phyloP scores from a whole-genome alignment of 2,329 filamentous ascomycete genomes.

The Apiospora koreana region DNA sequence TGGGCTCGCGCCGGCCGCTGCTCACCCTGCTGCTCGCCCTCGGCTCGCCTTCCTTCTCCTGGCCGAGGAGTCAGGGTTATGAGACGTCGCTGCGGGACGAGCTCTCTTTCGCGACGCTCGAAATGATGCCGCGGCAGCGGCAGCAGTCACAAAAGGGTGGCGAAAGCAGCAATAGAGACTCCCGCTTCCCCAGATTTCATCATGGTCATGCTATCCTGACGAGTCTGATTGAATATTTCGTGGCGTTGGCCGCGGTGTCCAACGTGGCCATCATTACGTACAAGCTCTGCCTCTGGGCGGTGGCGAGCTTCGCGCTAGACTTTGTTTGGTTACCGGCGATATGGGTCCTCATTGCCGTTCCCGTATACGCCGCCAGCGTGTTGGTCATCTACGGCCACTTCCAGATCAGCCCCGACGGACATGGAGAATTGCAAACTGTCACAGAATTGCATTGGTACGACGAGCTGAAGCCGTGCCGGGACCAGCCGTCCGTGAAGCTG shows the following conservation, averaged over 20 bases:
- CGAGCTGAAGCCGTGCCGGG: neutral
- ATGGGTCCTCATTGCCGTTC: neutral
- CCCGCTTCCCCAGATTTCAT: neutral
- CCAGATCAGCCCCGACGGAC: neutral
- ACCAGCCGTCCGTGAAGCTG: neutral
- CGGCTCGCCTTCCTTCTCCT: conserved; percentile 10
- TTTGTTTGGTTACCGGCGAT: neutral
- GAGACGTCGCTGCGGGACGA: conserved; percentile 12
- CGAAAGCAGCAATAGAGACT: too few relatives aligned
- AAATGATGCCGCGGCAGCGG: neutral
- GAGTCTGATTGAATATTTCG: conserved; percentile 20
- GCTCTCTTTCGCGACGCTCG: conserved; percentile 12
- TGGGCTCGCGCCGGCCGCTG: conserved; percentile 18
- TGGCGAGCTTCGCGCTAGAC: conserved; percentile 24
- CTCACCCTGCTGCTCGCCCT: conserved; percentile 22
- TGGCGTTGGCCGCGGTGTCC: conserved; percentile 23
- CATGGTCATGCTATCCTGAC: conserved; percentile 13
- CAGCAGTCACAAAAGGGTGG: neutral
- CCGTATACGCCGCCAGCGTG: neutral
- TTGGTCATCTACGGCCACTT: neutral
- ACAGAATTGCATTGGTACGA: neutral
- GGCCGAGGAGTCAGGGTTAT: neutral
- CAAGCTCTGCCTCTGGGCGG: conserved; percentile 26
- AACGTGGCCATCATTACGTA: conserved; percentile 28
- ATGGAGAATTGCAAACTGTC: too few relatives aligned